Percentiles rank a stretch among this genome's conserved stretches.
Evolutionary conservation across 805 yeast species (phyloP).

Genomic region (Teunomyces barrocoloradensis): DNA sequence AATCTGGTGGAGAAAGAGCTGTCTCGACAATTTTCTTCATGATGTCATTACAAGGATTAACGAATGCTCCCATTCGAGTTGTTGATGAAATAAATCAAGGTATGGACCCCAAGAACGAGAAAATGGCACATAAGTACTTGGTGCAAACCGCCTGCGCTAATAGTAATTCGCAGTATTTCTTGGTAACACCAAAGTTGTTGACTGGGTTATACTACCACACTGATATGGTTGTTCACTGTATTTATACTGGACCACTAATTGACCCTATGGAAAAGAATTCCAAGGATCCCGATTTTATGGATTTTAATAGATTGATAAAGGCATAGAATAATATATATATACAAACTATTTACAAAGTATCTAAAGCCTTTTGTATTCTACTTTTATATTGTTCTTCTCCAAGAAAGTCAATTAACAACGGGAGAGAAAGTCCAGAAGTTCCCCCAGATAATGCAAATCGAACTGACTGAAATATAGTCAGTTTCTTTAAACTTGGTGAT

Average conservation of each 20-base stretch:
- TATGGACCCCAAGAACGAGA: constrained; percentile 93
- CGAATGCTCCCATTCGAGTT: constrained; percentile 87
- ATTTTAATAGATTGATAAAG: constrained; percentile 21
- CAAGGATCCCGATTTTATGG: constrained; percentile 27
- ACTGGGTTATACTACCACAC: constrained; percentile 74
- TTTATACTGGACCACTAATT: constrained; percentile 43
- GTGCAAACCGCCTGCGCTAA: constrained; percentile 73
- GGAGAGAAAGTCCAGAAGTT: constrained; percentile 66
- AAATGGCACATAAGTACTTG: constrained; percentile 78
- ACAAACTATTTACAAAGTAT: background rate
- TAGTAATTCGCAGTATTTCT: constrained; percentile 73
- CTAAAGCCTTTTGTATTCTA: constrained; percentile 18
- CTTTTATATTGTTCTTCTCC: constrained; percentile 40
- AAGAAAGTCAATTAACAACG: constrained; percentile 52
- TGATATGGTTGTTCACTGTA: constrained; percentile 83
- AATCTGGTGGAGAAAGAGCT: constrained; percentile 97
- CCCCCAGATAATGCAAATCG: constrained; percentile 72
- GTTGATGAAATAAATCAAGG: constrained; percentile 99
- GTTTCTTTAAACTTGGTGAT: constrained; percentile 21
- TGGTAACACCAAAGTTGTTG: constrained; percentile 88
- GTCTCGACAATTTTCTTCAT: constrained; percentile 89
- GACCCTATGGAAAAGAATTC: constrained; percentile 16
- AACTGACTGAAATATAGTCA: constrained; percentile 52
- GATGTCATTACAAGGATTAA: constrained; percentile 84
- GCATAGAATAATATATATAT: constrained; percentile 1